Conservation (phyloP, 106 monocot genomes). For the Acorus gramineus region DNA sequence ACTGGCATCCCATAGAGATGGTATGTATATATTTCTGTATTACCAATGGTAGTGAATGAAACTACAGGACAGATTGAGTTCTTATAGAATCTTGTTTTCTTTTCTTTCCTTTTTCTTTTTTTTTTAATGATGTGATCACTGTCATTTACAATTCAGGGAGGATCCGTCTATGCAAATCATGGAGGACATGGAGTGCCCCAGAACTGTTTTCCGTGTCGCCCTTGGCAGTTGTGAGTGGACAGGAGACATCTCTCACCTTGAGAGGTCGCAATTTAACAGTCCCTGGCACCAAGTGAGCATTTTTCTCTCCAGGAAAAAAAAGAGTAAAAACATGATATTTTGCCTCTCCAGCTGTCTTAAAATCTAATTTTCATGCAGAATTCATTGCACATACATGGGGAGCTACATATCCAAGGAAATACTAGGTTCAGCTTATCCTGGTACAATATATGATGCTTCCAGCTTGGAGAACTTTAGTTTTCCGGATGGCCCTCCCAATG, state of each 20-base stretch:
- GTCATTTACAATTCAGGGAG: slow-evolving; percentile 32
- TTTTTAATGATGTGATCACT: background rate
- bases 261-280: slow-evolving; percentile 76
- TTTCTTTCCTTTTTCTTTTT: no score
- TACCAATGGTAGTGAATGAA: no score
- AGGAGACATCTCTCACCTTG: slow-evolving; percentile 59
- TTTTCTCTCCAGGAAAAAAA: background rate
- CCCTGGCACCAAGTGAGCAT: slow-evolving; percentile 82
- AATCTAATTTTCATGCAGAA: slow-evolving; percentile 35
- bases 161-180: slow-evolving; percentile 61
- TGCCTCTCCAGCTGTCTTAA: background rate
- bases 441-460: slow-evolving; percentile 72
- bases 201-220: slow-evolving; percentile 76
- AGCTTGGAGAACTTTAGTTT: slow-evolving; percentile 68
- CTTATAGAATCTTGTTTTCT: no score
- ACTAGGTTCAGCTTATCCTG: slow-evolving; percentile 56
- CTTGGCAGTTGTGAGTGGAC: slow-evolving; percentile 76
- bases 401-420: slow-evolving; percentile 80
- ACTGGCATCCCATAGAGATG: slow-evolving; percentile 76
- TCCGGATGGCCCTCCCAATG: slow-evolving; percentile 39
- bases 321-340: background rate
- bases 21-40: slow-evolving; percentile 19
- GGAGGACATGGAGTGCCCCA: slow-evolving; percentile 79
- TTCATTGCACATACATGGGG: slow-evolving; percentile 77
- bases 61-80: no score